These are phyloP conservation scores for Aspergillus puulaauensis DNA, from an alignment of 2,329 filamentous ascomycete species.

Conservation along the genomic window DNA sequence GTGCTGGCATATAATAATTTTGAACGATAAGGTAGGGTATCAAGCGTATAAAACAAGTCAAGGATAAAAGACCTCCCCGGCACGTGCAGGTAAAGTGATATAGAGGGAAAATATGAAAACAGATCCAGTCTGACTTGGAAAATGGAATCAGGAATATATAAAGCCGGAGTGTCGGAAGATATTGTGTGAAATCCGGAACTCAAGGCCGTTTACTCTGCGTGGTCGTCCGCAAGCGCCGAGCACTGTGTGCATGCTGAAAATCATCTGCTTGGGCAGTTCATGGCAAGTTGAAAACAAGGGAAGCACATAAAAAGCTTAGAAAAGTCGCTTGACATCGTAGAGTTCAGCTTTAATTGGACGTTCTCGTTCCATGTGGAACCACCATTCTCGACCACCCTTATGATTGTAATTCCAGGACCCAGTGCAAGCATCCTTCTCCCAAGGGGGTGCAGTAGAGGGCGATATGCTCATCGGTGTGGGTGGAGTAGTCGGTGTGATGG, in stretches of 20 bases:
- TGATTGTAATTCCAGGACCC: conserved; percentile 45
- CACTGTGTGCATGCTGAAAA: not conserved
- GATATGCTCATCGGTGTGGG: conserved; percentile 31
- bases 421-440: conserved; percentile 44
- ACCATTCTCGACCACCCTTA: conserved; percentile 43
- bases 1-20: not conserved
- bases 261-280: not conserved
- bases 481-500: conserved; percentile 32
- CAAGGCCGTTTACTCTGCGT: not conserved
- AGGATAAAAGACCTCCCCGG: not conserved
- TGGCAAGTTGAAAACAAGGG: not conserved
- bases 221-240: conserved; percentile 2
- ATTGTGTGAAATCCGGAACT: not conserved
- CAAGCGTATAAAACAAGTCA: not conserved
- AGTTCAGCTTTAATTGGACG: conserved; percentile 33
- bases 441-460: conserved; percentile 31
- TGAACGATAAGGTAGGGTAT: conserved; percentile 2
- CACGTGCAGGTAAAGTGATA: not conserved
- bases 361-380: conserved; percentile 46
- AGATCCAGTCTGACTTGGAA: conserved; percentile 2
- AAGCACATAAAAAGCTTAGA: conserved; percentile 22
- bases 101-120: not conserved
- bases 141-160: not conserved
- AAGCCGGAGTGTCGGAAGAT: not conserved
- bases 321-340: conserved; percentile 34